Conservation (phyloP, 352 stramenopile genomes). For the Globisporangium abappressorium region DNA sequence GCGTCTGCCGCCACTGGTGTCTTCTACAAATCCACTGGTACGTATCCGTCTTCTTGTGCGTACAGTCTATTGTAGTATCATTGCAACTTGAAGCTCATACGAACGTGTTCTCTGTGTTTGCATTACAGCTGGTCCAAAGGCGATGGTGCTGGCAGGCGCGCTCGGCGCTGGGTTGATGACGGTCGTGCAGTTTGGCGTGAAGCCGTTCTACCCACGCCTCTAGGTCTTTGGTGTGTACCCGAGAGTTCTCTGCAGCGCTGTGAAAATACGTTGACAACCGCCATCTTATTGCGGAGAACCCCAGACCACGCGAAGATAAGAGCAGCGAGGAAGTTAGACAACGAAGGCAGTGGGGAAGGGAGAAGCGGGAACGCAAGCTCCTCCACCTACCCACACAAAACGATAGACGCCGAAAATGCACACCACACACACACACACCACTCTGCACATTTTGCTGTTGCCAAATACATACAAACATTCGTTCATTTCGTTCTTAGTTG, state of each 20-base stretch:
- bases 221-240: constrained; percentile 29
- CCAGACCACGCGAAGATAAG: neutral
- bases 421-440: neutral
- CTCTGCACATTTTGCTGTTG: neutral
- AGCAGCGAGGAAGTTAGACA: neutral
- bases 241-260: constrained; percentile 3
- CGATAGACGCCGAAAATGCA: constrained; percentile 17
- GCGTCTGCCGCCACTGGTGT: constrained; percentile 77
- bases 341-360: constrained; percentile 1
- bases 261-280: constrained; percentile 6
- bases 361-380: neutral
- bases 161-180: constrained; percentile 81
- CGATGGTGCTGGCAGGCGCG: constrained; percentile 79
- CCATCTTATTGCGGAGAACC: neutral
- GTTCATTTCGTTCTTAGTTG: neutral
- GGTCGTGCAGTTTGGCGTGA: constrained; percentile 82
- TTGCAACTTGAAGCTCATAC: neutral
- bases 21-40: constrained; percentile 84
- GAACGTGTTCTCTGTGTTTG: neutral
- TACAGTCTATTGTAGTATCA: neutral
- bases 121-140: constrained; percentile 55
- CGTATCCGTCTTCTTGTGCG: neutral
- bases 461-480: neutral
- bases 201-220: constrained; percentile 79
- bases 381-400: constrained; percentile 1